A percentile compares a stretch with the other conserved stretches of the same genome.
phyloP scores from a whole-genome alignment of 345 rosid genomes.

The Populus davidiana region DNA sequence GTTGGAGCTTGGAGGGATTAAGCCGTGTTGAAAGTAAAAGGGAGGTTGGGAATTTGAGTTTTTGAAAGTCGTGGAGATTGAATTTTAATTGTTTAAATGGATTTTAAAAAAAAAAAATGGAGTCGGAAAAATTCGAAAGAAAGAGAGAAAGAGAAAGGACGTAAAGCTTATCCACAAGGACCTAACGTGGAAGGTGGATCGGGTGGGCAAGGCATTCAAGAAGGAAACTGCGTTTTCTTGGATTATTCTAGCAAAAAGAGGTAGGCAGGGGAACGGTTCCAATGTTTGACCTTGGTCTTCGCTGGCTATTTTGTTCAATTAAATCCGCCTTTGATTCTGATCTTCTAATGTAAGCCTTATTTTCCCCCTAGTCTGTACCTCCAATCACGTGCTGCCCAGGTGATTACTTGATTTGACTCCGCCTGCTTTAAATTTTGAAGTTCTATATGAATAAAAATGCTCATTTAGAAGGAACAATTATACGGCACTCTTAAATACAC shows the following conservation, averaged over 20 bases:
- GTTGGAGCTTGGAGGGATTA: neutral
- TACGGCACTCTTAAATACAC: neutral
- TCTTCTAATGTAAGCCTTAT: neutral
- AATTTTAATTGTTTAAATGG: neutral
- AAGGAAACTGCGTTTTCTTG: conserved; percentile 3
- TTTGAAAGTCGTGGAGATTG: neutral
- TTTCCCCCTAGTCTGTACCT: neutral
- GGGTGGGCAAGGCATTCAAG: neutral
- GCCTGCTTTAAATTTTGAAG: too few relatives aligned
- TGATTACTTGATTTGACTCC: too few relatives aligned
- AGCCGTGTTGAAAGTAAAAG: conserved; percentile 25
- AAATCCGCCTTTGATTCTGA: neutral
- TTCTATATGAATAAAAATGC: too few relatives aligned
- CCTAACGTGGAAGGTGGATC: conserved; percentile 14
- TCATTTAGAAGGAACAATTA: neutral
- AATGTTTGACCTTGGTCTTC: conserved; percentile 22
- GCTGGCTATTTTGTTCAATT: neutral
- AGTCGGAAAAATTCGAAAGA: neutral
- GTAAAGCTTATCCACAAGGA: conserved; percentile 41
- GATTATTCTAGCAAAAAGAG: neutral
- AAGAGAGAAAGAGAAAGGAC: neutral
- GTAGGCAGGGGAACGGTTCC: conserved; percentile 15
- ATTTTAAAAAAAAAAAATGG: neutral
- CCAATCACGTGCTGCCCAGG: neutral
- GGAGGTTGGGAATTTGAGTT: conserved; percentile 17